A percentile compares a stretch with the other conserved stretches of the same genome.
Evolutionary conservation across 2,329 filamentous ascomycete genomes (phyloP).

Genomic region (Ceratocystis alfenasii): DNA sequence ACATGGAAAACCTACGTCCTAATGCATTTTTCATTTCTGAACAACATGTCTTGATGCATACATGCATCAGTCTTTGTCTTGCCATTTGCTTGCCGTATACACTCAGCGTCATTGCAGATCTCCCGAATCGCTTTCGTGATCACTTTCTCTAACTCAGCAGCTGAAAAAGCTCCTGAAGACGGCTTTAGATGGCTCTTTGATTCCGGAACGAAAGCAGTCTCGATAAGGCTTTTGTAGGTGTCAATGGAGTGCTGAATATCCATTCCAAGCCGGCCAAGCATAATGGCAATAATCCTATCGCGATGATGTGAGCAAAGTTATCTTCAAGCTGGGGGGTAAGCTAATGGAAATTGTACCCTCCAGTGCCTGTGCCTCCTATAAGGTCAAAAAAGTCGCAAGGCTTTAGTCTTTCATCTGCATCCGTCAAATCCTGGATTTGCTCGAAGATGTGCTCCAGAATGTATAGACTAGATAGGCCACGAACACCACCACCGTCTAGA

Average conservation of each 20-base stretch:
- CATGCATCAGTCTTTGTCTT: background rate
- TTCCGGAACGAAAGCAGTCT: background rate
- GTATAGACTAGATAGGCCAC: constrained; percentile 26
- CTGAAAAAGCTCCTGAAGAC: background rate
- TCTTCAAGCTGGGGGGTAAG: constrained; percentile 14
- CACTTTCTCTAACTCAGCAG: background rate
- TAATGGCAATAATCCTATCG: background rate
- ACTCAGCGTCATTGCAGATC: background rate
- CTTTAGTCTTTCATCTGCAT: constrained; percentile 20
- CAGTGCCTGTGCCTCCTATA: constrained; percentile 28
- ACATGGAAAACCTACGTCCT: background rate
- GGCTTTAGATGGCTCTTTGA: background rate
- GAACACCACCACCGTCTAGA: constrained; percentile 26
- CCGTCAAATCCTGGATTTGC: constrained; percentile 17
- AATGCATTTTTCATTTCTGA: background rate
- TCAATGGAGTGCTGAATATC: background rate
- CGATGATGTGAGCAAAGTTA: background rate
- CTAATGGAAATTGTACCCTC: constrained; percentile 23
- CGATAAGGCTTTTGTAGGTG: background rate
- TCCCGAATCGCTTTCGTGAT: background rate
- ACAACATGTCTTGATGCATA: background rate
- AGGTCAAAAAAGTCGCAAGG: constrained; percentile 28
- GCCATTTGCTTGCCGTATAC: background rate
- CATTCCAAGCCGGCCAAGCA: background rate
- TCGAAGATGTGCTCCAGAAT: constrained; percentile 26